Evolutionary conservation across 345 rosid species (phyloP).

Genomic region (Turnera subulata): DNA sequence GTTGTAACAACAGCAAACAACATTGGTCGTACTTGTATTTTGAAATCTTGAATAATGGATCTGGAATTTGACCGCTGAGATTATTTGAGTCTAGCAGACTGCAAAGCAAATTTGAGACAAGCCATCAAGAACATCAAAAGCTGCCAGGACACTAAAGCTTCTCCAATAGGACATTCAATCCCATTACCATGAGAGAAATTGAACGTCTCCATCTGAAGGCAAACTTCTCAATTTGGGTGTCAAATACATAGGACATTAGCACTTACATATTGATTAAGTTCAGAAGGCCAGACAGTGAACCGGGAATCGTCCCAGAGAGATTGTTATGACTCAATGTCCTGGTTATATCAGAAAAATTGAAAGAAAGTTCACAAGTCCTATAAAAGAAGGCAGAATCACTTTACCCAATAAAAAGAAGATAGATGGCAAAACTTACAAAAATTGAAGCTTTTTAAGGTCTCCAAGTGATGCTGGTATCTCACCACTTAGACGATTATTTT

Average conservation of each 20-base stretch:
- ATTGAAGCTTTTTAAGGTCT: conserved; percentile 78
- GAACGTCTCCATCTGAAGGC: conserved; percentile 1
- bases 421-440: conserved; percentile 63
- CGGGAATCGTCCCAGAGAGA: conserved; percentile 73
- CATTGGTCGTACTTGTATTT: conserved; percentile 64
- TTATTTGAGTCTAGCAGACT: conserved; percentile 76
- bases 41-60: conserved; percentile 48
- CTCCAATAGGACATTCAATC: background rate
- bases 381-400: background rate
- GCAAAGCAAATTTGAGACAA: conserved; percentile 28
- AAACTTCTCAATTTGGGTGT: background rate
- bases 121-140: conserved; percentile 14
- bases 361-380: conserved; percentile 1
- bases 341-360: conserved; percentile 13
- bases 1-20: conserved; percentile 3
- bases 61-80: conserved; percentile 77
- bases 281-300: conserved; percentile 53
- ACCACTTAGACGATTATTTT: conserved; percentile 71
- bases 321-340: conserved; percentile 89
- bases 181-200: no score
- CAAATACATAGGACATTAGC: background rate
- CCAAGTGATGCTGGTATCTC: conserved; percentile 80
- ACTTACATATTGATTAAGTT: conserved; percentile 78
- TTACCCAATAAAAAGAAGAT: background rate
- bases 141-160: background rate